Conservation (phyloP, 2,329 filamentous ascomycete species). For the Alternaria rosae region DNA sequence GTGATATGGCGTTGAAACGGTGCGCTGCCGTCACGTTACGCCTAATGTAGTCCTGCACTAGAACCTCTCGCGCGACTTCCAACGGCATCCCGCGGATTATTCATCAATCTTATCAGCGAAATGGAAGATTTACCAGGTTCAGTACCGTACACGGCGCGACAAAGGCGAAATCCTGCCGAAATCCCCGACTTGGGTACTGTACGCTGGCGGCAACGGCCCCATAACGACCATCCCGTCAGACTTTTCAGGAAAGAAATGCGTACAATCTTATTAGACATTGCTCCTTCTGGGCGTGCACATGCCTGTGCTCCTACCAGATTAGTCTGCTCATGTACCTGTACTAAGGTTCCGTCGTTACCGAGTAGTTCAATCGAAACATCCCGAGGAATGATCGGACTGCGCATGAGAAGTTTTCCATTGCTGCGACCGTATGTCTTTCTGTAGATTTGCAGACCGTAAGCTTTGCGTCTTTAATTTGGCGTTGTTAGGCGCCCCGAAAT, state of each 20-base stretch:
- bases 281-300: neutral
- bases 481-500: neutral
- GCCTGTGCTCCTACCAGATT: neutral
- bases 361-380: neutral
- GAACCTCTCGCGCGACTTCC: neutral
- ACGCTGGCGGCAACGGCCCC: neutral
- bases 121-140: neutral
- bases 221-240: neutral
- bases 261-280: neutral
- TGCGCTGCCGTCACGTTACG: neutral
- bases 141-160: neutral
- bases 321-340: neutral
- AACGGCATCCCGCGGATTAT: neutral
- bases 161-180: neutral
- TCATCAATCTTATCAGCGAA: neutral
- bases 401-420: neutral
- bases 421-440: neutral
- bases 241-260: neutral
- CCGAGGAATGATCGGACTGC: neutral
- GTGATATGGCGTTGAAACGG: neutral
- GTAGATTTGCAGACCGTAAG: neutral
- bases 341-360: neutral
- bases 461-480: neutral
- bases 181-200: neutral
- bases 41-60: neutral